A percentile compares a stretch with the other conserved stretches of the same genome.
Evolutionary conservation across 805 yeast species (phyloP).

Genomic region (Naumovozyma baii): DNA sequence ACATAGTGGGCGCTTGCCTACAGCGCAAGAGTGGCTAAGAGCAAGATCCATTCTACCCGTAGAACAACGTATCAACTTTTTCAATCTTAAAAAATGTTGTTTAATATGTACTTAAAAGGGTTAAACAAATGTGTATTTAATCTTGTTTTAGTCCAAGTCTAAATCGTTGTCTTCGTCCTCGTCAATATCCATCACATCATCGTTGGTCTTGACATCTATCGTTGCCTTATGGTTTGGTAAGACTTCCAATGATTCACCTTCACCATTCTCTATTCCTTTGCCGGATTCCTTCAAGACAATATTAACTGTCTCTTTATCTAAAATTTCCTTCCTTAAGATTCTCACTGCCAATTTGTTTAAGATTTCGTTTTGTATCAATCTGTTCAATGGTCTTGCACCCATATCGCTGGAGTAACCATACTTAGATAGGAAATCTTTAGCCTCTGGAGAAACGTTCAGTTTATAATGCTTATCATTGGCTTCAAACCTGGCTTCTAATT

Average conservation of each 20-base stretch:
- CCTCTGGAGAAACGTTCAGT: constrained; percentile 63
- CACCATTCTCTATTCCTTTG: constrained; percentile 21
- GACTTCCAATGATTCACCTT: constrained; percentile 63
- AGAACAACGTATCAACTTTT: too few species aligned
- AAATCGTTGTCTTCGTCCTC: constrained; percentile 30
- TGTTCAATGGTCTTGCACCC: constrained; percentile 91
- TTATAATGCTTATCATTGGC: constrained; percentile 71
- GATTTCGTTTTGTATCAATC: constrained; percentile 41
- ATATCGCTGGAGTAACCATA: constrained; percentile 86
- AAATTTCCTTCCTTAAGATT: constrained; percentile 75
- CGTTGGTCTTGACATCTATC: constrained; percentile 42
- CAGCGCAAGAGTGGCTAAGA: too few species aligned
- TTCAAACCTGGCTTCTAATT: constrained; percentile 77
- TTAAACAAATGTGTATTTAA: too few species aligned
- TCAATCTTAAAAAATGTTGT: too few species aligned
- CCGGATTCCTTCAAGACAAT: constrained; percentile 35
- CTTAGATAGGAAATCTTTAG: constrained; percentile 71
- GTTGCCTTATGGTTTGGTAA: constrained; percentile 73
- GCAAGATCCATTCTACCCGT: too few species aligned
- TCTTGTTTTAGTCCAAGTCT: constrained; percentile 7
- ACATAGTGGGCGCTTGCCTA: too few species aligned
- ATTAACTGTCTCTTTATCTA: constrained; percentile 77
- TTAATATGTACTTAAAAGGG: too few species aligned
- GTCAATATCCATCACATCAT: constrained; percentile 51
- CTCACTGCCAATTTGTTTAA: constrained; percentile 85